phyloP scores from a whole-genome alignment of 106 monocot species.

The Allium cepa region DNA sequence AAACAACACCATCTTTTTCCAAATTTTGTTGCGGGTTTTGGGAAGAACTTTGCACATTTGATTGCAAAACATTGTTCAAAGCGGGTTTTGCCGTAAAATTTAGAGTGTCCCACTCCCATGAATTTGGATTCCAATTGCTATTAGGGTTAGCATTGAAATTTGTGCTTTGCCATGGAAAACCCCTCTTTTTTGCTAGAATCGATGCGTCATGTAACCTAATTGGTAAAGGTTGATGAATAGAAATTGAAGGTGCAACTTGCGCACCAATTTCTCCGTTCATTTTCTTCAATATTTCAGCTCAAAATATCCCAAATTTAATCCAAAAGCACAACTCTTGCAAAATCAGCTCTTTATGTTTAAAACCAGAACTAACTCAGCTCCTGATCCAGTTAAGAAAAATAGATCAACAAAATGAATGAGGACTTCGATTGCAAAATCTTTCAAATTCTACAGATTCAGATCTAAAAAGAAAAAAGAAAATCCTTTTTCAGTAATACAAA shows the following conservation, averaged over 20 bases:
- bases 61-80: not conserved
- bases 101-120: conserved; percentile 51
- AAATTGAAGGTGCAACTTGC: conserved; percentile 45
- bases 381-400: not conserved
- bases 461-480: not conserved
- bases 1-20: conserved; percentile 17
- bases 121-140: conserved; percentile 44
- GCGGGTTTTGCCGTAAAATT: conserved; percentile 29
- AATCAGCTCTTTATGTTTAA: not conserved
- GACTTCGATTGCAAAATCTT: not conserved
- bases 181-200: conserved; percentile 28
- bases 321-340: not conserved
- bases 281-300: not conserved
- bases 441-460: not conserved
- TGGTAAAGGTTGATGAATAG: conserved; percentile 31
- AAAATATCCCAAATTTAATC: not conserved
- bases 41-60: conserved; percentile 1
- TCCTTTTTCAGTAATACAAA: too few relatives aligned
- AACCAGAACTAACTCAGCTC: not conserved
- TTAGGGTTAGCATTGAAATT: conserved; percentile 12
- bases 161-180: conserved; percentile 34
- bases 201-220: conserved; percentile 30
- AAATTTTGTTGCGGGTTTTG: not conserved
- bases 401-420: not conserved
- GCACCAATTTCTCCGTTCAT: conserved; percentile 56